Evolutionary conservation across 1,139 yeast genomes (phyloP), one percentile per base, ranked within the genome.

Genomic region (Trichomonascaceae sp.): DNA sequence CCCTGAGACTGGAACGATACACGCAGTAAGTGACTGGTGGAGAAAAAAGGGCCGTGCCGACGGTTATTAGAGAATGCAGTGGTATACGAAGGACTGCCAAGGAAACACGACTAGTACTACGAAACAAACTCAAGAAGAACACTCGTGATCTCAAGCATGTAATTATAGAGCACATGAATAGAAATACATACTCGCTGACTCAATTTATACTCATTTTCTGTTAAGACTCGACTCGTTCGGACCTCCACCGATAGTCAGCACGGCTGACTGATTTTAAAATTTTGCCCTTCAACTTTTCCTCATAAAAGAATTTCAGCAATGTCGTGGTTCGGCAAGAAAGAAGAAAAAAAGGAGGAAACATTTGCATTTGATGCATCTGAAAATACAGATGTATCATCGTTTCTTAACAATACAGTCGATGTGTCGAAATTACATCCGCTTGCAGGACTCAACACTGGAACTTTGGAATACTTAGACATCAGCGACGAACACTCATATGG

Each of bases 391-490:
- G 87, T 85, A 43, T 78, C 85, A 52, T 74, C 76, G 57, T 81
- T 82, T 66, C 77, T 83, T 66, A 85, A 84, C 17, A 87, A 85
- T 20, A 78, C 77, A 22, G 76, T 87, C 60, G 96, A 89, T 67
- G 77, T 90, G 22, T 73, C 87, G 53, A 79, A 79, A 69, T 78
- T 93, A 66, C 99, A 93, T 70, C 99, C 98, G 47, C 78, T 93
- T 66, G 98, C 98, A 1, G 96, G 96, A 12, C 80, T 93, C 62
- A 75, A 70, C 57, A 91, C 87, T 61, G 50, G 50, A 32, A 95
- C 93, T 51, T 81, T 93, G 56, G 98, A 93, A 70, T 93, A 85
- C 70, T 76, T 93, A 66, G 96, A 90, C 63, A 78, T 93, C 60
- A 98, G 93, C 67, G 95, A 86, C 58, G 96, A 87, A 65, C 95